Percentiles rank a stretch among this genome's conserved stretches.
phyloP scores from a whole-genome alignment of 73 alveolate species.

The Paramecium caudatum region DNA sequence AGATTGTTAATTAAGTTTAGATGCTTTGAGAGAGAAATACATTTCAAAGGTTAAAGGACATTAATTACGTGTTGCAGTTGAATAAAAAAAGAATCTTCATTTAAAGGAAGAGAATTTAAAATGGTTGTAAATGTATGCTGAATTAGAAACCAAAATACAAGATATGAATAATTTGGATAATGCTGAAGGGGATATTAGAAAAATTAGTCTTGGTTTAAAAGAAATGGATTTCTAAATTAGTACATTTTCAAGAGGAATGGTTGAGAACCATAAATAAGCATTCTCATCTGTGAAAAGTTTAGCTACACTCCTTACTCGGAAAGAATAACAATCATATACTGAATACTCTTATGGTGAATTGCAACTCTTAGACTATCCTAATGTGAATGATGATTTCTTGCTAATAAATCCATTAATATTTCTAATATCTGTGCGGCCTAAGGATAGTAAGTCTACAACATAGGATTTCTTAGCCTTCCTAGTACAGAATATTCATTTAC shows the following conservation, averaged over 20 bases:
- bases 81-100: slow-evolving; percentile 16
- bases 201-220: background rate
- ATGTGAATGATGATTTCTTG: background rate
- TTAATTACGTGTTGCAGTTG: slow-evolving; percentile 24
- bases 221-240: slow-evolving; percentile 10
- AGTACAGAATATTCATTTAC: background rate
- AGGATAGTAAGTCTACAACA: background rate
- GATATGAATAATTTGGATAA: slow-evolving; percentile 40
- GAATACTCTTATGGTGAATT: slow-evolving; percentile 19
- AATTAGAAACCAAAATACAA: slow-evolving; percentile 28
- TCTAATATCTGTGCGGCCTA: background rate
- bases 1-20: slow-evolving; percentile 14
- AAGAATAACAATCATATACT: slow-evolving; percentile 13
- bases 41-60: slow-evolving; percentile 36
- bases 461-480: background rate
- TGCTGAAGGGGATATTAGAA: slow-evolving; percentile 42
- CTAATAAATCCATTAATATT: background rate
- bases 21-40: slow-evolving; percentile 38
- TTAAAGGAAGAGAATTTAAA: slow-evolving; percentile 37
- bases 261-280: background rate
- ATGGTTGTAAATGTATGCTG: background rate
- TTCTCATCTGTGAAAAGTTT: background rate
- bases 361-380: background rate
- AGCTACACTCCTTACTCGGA: background rate
- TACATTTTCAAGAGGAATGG: background rate